phyloP scores from a whole-genome alignment of 495 filamentous ascomycete genomes.

The Neurospora tetrasperma region DNA sequence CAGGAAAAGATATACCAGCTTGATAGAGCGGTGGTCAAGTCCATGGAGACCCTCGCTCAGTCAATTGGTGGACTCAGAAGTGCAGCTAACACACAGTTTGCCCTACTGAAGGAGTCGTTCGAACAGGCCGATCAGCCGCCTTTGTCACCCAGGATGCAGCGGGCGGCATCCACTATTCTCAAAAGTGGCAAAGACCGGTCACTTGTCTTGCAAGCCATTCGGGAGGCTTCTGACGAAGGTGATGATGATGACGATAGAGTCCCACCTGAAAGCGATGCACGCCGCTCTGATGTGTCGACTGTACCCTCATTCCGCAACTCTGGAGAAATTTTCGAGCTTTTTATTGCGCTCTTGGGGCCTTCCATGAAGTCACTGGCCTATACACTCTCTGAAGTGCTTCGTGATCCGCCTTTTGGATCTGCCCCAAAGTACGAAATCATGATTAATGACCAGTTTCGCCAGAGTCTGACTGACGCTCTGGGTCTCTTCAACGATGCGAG shows the following conservation, averaged over 20 bases:
- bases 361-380: constrained; percentile 92
- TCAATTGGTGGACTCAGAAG: constrained; percentile 85
- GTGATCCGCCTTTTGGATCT: constrained; percentile 70
- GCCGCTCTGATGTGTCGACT: constrained; percentile 8
- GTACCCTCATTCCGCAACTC: constrained; percentile 39
- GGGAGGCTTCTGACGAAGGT: constrained; percentile 56
- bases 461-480: constrained; percentile 69
- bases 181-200: constrained; percentile 22
- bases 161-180: constrained; percentile 22
- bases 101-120: constrained; percentile 56
- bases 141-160: constrained; percentile 22
- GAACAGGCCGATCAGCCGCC: constrained; percentile 16
- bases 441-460: constrained; percentile 66
- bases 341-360: constrained; percentile 79
- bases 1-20: constrained; percentile 73
- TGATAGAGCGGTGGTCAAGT: constrained; percentile 70
- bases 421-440: constrained; percentile 54
- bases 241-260: constrained; percentile 37
- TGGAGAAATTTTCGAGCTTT: constrained; percentile 75
- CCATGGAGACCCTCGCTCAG: constrained; percentile 78
- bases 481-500: constrained; percentile 65
- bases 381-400: constrained; percentile 78
- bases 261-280: neutral
- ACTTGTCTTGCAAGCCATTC: constrained; percentile 47
- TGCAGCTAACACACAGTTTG: constrained; percentile 82